phyloP scores from a whole-genome alignment of 129 eudicot genomes.

The Pulicaria dysenterica region DNA sequence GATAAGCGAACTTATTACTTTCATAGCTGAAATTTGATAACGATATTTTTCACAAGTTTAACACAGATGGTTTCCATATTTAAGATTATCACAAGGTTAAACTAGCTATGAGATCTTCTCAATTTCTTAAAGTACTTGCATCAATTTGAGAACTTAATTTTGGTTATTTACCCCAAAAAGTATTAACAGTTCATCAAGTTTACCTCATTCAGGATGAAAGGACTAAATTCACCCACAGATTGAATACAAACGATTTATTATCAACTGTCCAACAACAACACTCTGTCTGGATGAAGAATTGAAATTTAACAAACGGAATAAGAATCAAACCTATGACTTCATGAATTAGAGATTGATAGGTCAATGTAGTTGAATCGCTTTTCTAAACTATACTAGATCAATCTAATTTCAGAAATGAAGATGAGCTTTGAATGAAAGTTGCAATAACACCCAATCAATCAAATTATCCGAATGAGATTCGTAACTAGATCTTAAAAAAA shows the following conservation, averaged over 20 bases:
- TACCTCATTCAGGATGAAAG: constrained; percentile 3
- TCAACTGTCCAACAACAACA: neutral
- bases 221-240: neutral
- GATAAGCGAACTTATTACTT: no score
- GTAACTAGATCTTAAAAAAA: neutral
- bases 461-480: neutral
- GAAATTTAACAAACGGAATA: neutral
- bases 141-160: neutral
- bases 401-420: constrained; percentile 4
- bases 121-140: neutral
- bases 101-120: neutral
- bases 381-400: constrained; percentile 5
- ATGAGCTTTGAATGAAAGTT: neutral
- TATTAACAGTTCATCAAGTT: neutral
- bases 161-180: neutral
- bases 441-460: neutral
- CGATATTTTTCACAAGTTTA: neutral
- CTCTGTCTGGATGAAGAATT: neutral
- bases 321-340: neutral
- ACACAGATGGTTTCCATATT: neutral
- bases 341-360: constrained; percentile 13
- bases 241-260: neutral
- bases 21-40: no score
- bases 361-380: neutral
- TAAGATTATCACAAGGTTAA: neutral